Conservation (phyloP, 1,284 basidiomycete genomes). For the Trametes sp. region DNA sequence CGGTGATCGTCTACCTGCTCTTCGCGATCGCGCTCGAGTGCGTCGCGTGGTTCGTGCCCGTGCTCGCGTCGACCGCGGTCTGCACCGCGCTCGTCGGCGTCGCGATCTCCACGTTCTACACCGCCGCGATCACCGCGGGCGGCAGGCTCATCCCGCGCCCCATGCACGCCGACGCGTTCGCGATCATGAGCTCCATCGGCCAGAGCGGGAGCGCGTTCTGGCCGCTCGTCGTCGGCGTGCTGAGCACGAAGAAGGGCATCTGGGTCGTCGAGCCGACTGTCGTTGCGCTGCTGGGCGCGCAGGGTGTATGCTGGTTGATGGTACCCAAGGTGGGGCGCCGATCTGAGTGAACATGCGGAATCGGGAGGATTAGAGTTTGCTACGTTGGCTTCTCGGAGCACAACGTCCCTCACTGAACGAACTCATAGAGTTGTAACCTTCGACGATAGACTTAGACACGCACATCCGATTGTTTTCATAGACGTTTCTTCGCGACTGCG, state of each 20-base stretch:
- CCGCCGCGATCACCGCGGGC: conserved; percentile 41
- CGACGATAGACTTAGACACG: background rate
- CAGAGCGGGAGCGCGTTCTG: conserved; percentile 46
- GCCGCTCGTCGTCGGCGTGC: conserved; percentile 44
- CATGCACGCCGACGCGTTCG: conserved; percentile 45
- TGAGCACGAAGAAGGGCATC: conserved; percentile 44
- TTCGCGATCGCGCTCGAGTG: conserved; percentile 42
- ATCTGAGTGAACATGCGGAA: conserved; percentile 20
- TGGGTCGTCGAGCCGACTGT: conserved; percentile 44
- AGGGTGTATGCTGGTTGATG: conserved; percentile 38
- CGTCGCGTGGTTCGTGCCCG: conserved; percentile 42
- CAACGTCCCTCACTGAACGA: no score
- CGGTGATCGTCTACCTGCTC: conserved; percentile 42
- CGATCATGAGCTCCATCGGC: conserved; percentile 43
- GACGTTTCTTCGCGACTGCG: no score
- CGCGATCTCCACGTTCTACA: conserved; percentile 46
- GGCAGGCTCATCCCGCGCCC: conserved; percentile 41
- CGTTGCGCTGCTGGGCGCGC: conserved; percentile 38
- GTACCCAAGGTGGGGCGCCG: conserved; percentile 37
- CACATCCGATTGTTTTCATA: background rate
- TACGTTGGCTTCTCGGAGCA: no score
- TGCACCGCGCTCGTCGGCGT: conserved; percentile 46
- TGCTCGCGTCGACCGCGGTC: conserved; percentile 42
- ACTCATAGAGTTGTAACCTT: no score
- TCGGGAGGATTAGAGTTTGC: no score